Percentiles rank a stretch among this genome's conserved stretches.
Conservation (phyloP, 31 red algal genomes). For the Porphyra umbilicalis region DNA sequence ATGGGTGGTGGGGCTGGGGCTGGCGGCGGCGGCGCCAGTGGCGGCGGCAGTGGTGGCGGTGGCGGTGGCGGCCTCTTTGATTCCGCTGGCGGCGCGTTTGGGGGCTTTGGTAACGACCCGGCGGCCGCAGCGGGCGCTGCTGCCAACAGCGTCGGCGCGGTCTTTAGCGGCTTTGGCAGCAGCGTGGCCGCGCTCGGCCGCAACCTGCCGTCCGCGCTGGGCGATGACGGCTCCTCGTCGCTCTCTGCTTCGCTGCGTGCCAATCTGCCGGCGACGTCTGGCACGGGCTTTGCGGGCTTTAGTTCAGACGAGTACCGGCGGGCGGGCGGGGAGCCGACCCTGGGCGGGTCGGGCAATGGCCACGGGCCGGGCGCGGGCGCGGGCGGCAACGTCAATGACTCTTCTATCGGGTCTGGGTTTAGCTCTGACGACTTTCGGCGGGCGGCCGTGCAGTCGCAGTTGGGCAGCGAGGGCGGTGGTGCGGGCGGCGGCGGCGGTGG, state of each 20-base stretch:
- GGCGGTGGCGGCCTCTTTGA: background rate
- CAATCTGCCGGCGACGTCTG: background rate
- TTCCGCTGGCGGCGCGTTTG: background rate
- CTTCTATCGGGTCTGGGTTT: background rate
- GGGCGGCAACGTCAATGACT: background rate
- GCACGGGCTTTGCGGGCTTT: background rate
- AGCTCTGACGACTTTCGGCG: background rate
- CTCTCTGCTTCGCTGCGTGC: background rate
- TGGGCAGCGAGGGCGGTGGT: background rate
- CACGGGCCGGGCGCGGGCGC: background rate
- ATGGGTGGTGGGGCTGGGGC: background rate
- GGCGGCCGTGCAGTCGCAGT: background rate
- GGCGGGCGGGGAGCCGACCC: background rate
- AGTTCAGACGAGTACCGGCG: background rate
- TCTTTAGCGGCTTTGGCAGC: background rate
- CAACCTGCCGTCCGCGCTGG: background rate
- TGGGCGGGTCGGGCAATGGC: background rate
- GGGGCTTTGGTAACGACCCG: background rate
- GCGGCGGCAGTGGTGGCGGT: background rate
- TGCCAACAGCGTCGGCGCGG: background rate
- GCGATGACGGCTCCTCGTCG: background rate
- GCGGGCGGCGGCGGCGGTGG: background rate
- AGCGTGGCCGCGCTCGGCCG: background rate
- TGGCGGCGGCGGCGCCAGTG: background rate
- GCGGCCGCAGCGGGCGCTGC: background rate